Percentiles rank a stretch among this genome's conserved stretches.
Conservation (phyloP, 208 protist genomes). For the Jaenimonas drosophilae region DNA sequence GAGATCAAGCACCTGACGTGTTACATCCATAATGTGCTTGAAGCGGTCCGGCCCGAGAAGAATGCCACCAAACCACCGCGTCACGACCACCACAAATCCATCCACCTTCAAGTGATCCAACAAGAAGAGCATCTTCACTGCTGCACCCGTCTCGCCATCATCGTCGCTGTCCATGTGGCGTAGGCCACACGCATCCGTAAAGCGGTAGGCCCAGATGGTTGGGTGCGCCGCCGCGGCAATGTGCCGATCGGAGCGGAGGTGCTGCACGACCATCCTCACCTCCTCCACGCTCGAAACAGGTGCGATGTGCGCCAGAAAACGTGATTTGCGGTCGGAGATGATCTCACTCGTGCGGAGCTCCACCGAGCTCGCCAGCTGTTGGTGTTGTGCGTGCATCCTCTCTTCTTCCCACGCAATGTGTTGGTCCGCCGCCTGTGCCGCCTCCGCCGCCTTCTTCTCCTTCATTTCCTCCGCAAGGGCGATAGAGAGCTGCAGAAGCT, state of each 20-base stretch:
- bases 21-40: conserved; percentile 88
- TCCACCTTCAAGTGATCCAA: conserved; percentile 74
- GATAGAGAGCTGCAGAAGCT: conserved; percentile 22
- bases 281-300: conserved; percentile 32
- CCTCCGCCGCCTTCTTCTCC: conserved; percentile 17
- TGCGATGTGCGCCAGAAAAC: conserved; percentile 84
- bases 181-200: conserved; percentile 42
- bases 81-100: conserved; percentile 87
- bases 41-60: conserved; percentile 91
- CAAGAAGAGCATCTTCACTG: conserved; percentile 77
- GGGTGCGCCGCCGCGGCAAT: conserved; percentile 82
- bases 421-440: conserved; percentile 4
- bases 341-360: conserved; percentile 36
- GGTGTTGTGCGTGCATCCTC: not conserved
- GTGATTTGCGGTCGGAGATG: conserved; percentile 77
- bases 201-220: conserved; percentile 93
- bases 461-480: conserved; percentile 49
- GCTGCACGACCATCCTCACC: conserved; percentile 36
- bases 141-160: conserved; percentile 89
- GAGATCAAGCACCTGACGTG: conserved; percentile 35
- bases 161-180: conserved; percentile 87
- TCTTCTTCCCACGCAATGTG: conserved; percentile 16
- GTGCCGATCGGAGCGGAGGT: conserved; percentile 37
- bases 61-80: conserved; percentile 95
- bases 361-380: conserved; percentile 7